Percentiles rank a stretch among this genome's conserved stretches.
These are phyloP conservation scores for Moesziomyces sp. DNA, from an alignment of 1,284 basidiomycete species.

Conservation along the genomic window DNA sequence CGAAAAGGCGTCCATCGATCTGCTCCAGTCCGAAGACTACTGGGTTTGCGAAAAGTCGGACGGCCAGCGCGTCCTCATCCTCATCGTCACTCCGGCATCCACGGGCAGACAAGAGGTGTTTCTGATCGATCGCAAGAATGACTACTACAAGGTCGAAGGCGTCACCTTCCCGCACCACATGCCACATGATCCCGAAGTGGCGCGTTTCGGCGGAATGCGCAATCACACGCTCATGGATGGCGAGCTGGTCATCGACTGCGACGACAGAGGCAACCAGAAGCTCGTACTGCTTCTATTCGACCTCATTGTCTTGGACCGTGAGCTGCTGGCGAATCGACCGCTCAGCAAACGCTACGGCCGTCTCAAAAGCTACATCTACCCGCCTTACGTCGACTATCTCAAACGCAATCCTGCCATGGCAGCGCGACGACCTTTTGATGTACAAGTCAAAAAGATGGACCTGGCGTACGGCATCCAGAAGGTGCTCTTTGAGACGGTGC, in stretches of 20 bases:
- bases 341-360: slow-evolving; percentile 90
- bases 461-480: slow-evolving; percentile 88
- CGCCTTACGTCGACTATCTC: slow-evolving; percentile 80
- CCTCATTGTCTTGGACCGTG: slow-evolving; percentile 85
- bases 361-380: slow-evolving; percentile 82
- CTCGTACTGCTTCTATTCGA: slow-evolving; percentile 90
- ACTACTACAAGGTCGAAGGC: slow-evolving; percentile 76
- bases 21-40: slow-evolving; percentile 71
- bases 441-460: slow-evolving; percentile 82
- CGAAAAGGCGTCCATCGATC: slow-evolving; percentile 43
- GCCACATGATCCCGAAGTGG: slow-evolving; percentile 26
- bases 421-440: slow-evolving; percentile 83
- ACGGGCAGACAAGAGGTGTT: slow-evolving; percentile 75
- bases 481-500: slow-evolving; percentile 85
- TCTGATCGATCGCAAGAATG: slow-evolving; percentile 88
- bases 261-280: slow-evolving; percentile 71
- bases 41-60: slow-evolving; percentile 99
- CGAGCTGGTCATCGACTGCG: slow-evolving; percentile 90
- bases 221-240: slow-evolving; percentile 88
- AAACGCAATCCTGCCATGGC: slow-evolving; percentile 76
- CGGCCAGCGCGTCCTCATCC: slow-evolving; percentile 87
- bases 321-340: slow-evolving; percentile 84
- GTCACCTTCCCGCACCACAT: slow-evolving; percentile 79
- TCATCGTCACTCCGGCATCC: slow-evolving; percentile 75
- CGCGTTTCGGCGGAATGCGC: slow-evolving; percentile 67